Base-by-base conservation (phyloP, 2,329 filamentous ascomycete genomes). In the Colletotrichum lindemuthianum region DNA sequence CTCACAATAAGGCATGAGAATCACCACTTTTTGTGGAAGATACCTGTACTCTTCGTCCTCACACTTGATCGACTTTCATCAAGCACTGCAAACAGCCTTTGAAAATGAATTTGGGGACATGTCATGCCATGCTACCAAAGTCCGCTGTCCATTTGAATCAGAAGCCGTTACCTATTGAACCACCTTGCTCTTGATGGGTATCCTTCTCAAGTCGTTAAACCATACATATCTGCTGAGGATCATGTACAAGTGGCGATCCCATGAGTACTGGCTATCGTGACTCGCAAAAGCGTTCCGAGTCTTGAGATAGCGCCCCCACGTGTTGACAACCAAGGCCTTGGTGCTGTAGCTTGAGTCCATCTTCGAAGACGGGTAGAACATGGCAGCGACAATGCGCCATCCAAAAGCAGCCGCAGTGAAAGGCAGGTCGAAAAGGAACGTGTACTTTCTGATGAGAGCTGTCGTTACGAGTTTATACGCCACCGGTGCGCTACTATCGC, bases 201-300 rank as follows among this genome's bases (percentile, higher is more conserved):
- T 41, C 6, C 39, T 41, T 16, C 15, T 39, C n/a, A 51, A 37
- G 34, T 51, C 69, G 58, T 80, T 80, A 65, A 77, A 77, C 78
- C 78, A 80, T 41, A 79, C 75, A 60, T 79, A 77, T 44, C 77
- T 75, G 66, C 76, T 78, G 8, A 77, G 50, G 1, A 79, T 60
- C 72, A 79, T 71, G 67, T 79, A 80, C 60, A 80, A 43, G 43
- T 76, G 70, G 13, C 78, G 71, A 59, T 79, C 77, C 76, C 77
- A 79, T 2, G 76, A 76, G 58, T 79, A 79, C 68, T 80, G 78
- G 58, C 74, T 78, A 39, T 66, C 66, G 61, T 80, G 77, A 49
- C 74, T 73, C 16, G 73, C 70, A 64, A 80, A 79, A 1, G 77
- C 77, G 9, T 68, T 48, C n/a, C 78, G 69, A 6, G 76, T 77